phyloP scores from a whole-genome alignment of 352 stramenopile genomes.

The Pythium sp. region DNA sequence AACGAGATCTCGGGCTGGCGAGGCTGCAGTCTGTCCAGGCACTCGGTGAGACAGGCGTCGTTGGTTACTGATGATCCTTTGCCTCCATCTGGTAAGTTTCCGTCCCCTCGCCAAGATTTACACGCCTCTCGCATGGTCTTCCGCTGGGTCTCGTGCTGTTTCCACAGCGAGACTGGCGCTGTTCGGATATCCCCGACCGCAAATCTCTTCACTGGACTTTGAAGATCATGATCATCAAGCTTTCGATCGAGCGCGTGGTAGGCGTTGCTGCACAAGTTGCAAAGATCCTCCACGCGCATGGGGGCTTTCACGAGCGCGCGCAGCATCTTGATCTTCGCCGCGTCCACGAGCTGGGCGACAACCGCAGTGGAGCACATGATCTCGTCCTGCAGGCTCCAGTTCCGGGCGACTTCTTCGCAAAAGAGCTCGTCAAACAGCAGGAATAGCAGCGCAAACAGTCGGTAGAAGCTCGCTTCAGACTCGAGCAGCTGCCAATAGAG shows the following conservation, averaged over 20 bases:
- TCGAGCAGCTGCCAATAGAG: slow-evolving; percentile 69
- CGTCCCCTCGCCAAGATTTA: neutral
- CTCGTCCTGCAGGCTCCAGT: slow-evolving; percentile 31
- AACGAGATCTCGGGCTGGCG: slow-evolving; percentile 13
- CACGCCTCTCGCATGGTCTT: slow-evolving; percentile 7
- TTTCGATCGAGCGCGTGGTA: slow-evolving; percentile 5
- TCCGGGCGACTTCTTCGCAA: slow-evolving; percentile 45
- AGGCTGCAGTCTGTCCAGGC: slow-evolving; percentile 6
- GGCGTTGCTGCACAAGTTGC: slow-evolving; percentile 43
- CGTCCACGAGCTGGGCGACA: slow-evolving; percentile 43
- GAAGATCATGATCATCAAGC: too few relatives aligned
- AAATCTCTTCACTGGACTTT: neutral
- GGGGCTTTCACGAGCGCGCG: slow-evolving; percentile 42
- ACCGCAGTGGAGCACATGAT: slow-evolving; percentile 33
- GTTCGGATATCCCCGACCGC: neutral
- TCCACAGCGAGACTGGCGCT: slow-evolving; percentile 7
- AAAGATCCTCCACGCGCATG: slow-evolving; percentile 35
- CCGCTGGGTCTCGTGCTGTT: slow-evolving; percentile 3
- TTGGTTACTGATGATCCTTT: too few relatives aligned
- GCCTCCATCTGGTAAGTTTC: neutral
- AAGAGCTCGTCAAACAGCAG: slow-evolving; percentile 67
- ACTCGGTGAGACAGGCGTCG: neutral
- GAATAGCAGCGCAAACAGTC: slow-evolving; percentile 58
- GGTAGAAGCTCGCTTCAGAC: slow-evolving; percentile 46
- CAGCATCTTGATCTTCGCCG: slow-evolving; percentile 36